Evolutionary conservation across 2,329 filamentous ascomycete species (phyloP).

Genomic region (Teratosphaeria pseudoeucalypti): DNA sequence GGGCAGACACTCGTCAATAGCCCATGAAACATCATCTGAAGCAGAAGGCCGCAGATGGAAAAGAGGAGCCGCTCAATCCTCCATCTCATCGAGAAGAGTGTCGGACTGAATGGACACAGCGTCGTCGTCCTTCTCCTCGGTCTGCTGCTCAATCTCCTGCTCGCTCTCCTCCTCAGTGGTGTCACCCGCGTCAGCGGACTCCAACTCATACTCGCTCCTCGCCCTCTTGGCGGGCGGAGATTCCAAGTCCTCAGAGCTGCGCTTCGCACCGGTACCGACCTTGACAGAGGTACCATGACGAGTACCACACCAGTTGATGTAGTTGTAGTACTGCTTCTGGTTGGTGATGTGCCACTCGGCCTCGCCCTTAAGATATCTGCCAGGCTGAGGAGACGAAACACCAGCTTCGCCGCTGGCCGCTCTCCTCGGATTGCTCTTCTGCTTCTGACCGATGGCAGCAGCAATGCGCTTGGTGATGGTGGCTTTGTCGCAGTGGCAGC

Average conservation of each 20-base stretch:
- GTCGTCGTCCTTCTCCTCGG: neutral
- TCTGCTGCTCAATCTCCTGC: neutral
- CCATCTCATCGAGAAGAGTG: neutral
- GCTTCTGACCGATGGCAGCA: conserved; percentile 25
- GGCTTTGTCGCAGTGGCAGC: conserved; percentile 24
- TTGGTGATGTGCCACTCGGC: conserved; percentile 9
- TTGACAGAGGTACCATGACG: neutral
- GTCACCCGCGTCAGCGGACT: neutral
- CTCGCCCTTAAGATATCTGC: conserved; percentile 2
- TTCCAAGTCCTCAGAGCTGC: neutral
- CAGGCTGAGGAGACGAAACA: neutral
- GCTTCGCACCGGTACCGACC: neutral
- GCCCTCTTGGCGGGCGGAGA: neutral
- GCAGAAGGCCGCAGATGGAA: neutral
- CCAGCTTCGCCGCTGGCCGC: neutral
- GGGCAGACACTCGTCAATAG: neutral
- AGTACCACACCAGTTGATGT: conserved; percentile 5
- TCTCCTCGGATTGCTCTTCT: conserved; percentile 7
- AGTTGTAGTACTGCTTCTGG: conserved; percentile 11
- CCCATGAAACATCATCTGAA: neutral
- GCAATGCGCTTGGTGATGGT: conserved; percentile 27
- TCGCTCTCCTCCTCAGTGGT: neutral
- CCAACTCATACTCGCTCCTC: neutral
- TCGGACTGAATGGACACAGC: neutral
- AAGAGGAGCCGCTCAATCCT: neutral